Evolutionary conservation across 2,329 filamentous ascomycete species (phyloP).

Genomic region (Sporothrix brunneoviolacea): DNA sequence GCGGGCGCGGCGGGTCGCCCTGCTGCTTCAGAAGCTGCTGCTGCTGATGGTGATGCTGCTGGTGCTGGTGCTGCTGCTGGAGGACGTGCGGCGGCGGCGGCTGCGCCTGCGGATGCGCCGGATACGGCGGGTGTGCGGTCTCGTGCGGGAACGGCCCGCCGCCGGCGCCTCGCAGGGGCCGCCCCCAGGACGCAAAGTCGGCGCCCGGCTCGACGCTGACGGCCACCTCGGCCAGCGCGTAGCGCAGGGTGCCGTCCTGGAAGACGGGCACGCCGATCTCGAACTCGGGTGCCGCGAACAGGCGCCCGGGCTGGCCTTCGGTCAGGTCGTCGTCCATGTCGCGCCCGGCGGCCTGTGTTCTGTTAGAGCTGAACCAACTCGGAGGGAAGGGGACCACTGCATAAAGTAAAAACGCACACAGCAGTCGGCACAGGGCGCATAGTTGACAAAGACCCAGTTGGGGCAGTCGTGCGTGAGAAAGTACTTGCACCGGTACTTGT

Average conservation of each 20-base stretch:
- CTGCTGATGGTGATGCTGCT: background rate
- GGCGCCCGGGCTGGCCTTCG: background rate
- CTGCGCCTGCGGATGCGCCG: background rate
- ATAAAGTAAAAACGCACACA: constrained; percentile 31
- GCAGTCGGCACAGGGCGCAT: constrained; percentile 39
- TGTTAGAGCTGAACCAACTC: constrained; percentile 3
- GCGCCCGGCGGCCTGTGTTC: constrained; percentile 41
- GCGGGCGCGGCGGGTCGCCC: background rate
- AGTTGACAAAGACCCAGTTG: constrained; percentile 44
- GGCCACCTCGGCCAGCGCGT: constrained; percentile 41
- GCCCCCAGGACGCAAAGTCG: constrained; percentile 29
- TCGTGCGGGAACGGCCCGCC: background rate
- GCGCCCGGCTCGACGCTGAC: constrained; percentile 29
- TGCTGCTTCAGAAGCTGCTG: constrained; percentile 1
- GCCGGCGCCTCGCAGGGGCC: constrained; percentile 24
- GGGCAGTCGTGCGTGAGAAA: constrained; percentile 41
- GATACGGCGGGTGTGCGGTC: background rate
- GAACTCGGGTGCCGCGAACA: constrained; percentile 1
- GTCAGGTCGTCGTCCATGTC: constrained; percentile 30
- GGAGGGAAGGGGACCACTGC: constrained; percentile 5
- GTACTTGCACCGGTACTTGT: constrained; percentile 47
- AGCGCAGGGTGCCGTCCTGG: constrained; percentile 39
- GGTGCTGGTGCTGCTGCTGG: background rate
- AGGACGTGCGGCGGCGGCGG: background rate
- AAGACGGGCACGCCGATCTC: constrained; percentile 15